Percentiles rank a stretch among this genome's conserved stretches.
phyloP scores from a whole-genome alignment of 768 basidiomycete species.

The Collybia nuda region DNA sequence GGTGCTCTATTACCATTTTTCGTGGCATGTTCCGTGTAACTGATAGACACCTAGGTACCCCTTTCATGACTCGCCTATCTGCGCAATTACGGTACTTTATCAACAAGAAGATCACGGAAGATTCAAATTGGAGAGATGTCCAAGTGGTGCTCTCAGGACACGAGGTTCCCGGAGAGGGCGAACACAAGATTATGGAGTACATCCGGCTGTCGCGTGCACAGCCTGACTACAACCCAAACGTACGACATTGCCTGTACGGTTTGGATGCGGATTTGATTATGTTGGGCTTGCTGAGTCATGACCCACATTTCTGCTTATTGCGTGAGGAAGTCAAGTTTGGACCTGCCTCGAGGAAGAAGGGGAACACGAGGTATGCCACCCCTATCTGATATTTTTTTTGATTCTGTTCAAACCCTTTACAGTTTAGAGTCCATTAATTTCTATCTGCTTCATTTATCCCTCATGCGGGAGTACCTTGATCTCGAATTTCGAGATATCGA shows the following conservation, averaged over 20 bases:
- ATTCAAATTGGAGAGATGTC: conserved; percentile 91
- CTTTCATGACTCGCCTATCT: conserved; percentile 93
- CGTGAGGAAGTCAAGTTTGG: conserved; percentile 99
- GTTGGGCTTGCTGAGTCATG: conserved; percentile 95
- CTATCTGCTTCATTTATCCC: conserved; percentile 90
- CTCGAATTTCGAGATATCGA: conserved; percentile 85
- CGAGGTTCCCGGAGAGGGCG: conserved; percentile 98
- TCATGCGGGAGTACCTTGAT: conserved; percentile 97
- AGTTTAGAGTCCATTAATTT: conserved; percentile 83
- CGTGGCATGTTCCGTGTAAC: neutral
- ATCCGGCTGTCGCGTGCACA: conserved; percentile 94
- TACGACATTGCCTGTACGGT: conserved; percentile 97
- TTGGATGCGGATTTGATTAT: conserved; percentile 98
- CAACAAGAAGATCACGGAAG: conserved; percentile 97
- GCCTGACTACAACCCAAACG: conserved; percentile 93
- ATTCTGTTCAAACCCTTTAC: neutral
- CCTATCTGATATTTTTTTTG: neutral
- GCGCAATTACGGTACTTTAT: conserved; percentile 93
- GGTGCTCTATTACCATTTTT: conserved; percentile 47
- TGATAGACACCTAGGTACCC: conserved; percentile 60
- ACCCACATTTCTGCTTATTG: conserved; percentile 96
- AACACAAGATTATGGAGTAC: conserved; percentile 99
- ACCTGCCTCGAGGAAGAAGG: conserved; percentile 72
- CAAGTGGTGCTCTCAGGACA: conserved; percentile 95
- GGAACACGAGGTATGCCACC: conserved; percentile 41